These are phyloP conservation scores for Globisporangium parvum DNA, from an alignment of 352 stramenopile genomes.

Conservation along the genomic window DNA sequence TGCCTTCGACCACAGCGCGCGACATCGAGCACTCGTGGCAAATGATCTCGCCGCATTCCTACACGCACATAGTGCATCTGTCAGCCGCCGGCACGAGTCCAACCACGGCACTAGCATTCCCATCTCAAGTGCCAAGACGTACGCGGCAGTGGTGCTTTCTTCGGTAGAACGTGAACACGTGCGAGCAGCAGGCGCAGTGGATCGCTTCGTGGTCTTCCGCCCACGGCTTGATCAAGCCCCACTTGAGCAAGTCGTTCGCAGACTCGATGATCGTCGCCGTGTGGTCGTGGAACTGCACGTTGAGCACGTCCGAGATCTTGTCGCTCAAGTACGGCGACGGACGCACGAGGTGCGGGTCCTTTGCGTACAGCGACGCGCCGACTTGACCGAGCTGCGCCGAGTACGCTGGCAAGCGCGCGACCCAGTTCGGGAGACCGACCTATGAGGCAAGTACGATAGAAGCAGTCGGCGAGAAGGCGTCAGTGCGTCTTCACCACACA, in stretches of 20 bases:
- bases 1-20: constrained; percentile 74
- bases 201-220: constrained; percentile 80
- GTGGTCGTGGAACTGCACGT: constrained; percentile 64
- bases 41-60: constrained; percentile 87
- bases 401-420: constrained; percentile 80
- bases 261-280: constrained; percentile 68
- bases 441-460: constrained; percentile 2
- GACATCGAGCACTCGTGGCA: constrained; percentile 84
- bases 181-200: constrained; percentile 64
- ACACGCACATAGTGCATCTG: too few relatives aligned
- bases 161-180: constrained; percentile 79
- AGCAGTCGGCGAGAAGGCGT: too few relatives aligned
- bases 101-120: too few relatives aligned
- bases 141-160: constrained; percentile 83
- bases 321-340: constrained; percentile 77
- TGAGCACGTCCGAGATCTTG: constrained; percentile 75
- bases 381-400: constrained; percentile 83
- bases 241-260: constrained; percentile 80
- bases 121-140: constrained; percentile 4
- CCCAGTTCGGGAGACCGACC: constrained; percentile 78
- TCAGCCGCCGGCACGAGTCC: too few relatives aligned
- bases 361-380: constrained; percentile 60
- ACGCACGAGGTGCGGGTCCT: constrained; percentile 45
- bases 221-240: constrained; percentile 85
- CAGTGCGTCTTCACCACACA: neutral